Evolutionary conservation across 495 filamentous ascomycete species (phyloP), one percentile per base, ranked within the genome.

Genomic region (Amphirosellinia nigrospora): DNA sequence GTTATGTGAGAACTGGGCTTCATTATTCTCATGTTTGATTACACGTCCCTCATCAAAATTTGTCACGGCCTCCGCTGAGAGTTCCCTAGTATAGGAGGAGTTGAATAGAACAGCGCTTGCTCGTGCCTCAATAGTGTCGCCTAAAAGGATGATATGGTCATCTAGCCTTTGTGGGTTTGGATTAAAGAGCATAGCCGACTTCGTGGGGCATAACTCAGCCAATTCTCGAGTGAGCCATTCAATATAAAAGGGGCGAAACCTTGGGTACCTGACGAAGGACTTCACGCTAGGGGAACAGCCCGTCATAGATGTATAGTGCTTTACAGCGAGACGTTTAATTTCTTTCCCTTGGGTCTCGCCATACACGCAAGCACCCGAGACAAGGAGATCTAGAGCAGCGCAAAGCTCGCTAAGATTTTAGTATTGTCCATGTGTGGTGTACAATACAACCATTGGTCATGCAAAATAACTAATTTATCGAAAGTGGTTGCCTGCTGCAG

Each of bases 381-480:
- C 8, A 15, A 65, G 15, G 1, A 65, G 11, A 0, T 65, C 30
- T 16, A 30, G 19, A 21, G 46, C 43, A 10, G 43, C 3, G 48
- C 64, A n/a, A 66, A 66, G 46, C 16, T 13, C 9, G 26, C 61
- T 16, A 50, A 7, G 4, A 41, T 15, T 21, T 48, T 34, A 15
- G 9, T 10, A 41, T 41, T 28, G 10, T 48, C 41, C 39, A 59
- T n/a, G 32, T 21, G 16, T 38, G 46, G 26, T n/a, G 34, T 41
- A 43, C 36, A 56, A 43, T 56, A 66, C 5, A 56, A 5, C 45
- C 26, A 55, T 41, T 66, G 48, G 10, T 66, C 64, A 9, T 66
- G 64, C 36, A 53, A 43, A 19, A 43, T n/a, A n/a, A 55, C 11
- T 1, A 38, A 55, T 1, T 38, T 5, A 7, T 19, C 46, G 13